Base-by-base conservation (phyloP, 768 basidiomycete genomes). In the Mycena floridula region DNA sequence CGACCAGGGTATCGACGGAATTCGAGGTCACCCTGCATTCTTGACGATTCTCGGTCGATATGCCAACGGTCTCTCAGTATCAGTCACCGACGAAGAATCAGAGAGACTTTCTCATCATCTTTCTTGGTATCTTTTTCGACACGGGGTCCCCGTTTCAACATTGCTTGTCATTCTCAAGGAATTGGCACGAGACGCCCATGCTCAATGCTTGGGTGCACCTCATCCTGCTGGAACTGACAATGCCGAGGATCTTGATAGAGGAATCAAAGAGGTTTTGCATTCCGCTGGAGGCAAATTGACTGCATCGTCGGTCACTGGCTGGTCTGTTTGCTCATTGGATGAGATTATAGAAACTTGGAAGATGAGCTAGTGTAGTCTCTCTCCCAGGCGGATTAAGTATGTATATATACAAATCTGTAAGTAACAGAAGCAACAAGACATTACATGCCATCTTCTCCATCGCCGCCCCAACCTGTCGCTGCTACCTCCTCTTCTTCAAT, bases 261-360 rank as follows among this genome's bases (percentile, higher is more conserved):
- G 73, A 7, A 91, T 98, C 49, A 83, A 80, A 53, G 87, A 94
- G 56, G 90, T 96, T 7, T 58, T 96, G 48, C 86, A 91, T 55
- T 78, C 81, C 0, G 87, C 93, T 0, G 94, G 94, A 2, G 78
- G 80, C 0, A 92, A 89, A 55, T 76, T 88, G 74, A 80, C 79
- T 18, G 80, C 81, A 5, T 71, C 76, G 9, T 60, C 85, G 21
- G 85, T 81, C 3, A 75, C 79, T 0, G 86, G 84, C 7, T 89
- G 87, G 87, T 76, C 78, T n/a, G 72, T 78, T 12, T 67, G 75
- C 43, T 82, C 80, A 4, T 56, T 89, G 46, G 77, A 85, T 52
- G 82, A 86, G 46, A 68, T 88, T 23, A 67, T 86, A 24, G 66
- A 66, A 4, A 68, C 70, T 2, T 89, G 85, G 86, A 69, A 59